phyloP scores from a whole-genome alignment of 331 rosid species.

The Arachis monticola region DNA sequence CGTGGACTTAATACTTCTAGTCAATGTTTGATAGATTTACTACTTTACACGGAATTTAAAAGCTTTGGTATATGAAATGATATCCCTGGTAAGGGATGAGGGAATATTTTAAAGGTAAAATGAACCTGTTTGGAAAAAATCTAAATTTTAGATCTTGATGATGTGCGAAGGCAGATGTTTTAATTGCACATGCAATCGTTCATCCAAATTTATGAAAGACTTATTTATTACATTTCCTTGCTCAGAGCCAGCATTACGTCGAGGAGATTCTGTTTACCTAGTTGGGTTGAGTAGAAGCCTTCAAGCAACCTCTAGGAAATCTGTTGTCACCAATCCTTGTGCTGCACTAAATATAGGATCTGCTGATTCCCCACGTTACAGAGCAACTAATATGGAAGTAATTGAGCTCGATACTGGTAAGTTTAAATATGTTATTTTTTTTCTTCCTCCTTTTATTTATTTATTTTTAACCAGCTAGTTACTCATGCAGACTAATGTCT shows the following conservation, averaged over 20 bases:
- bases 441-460: background rate
- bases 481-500: constrained; percentile 32
- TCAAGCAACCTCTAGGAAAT: constrained; percentile 97
- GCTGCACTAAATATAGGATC: constrained; percentile 93
- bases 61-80: constrained; percentile 25
- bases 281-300: constrained; percentile 98
- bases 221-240: constrained; percentile 40
- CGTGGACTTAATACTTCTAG: constrained; percentile 19
- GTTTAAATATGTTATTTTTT: background rate
- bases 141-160: constrained; percentile 1
- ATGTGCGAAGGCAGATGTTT: constrained; percentile 26
- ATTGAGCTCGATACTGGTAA: constrained; percentile 98
- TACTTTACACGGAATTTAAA: constrained; percentile 20
- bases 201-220: constrained; percentile 14
- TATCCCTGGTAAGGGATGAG: constrained; percentile 14
- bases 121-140: background rate
- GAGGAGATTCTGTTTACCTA: constrained; percentile 95
- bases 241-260: constrained; percentile 79
- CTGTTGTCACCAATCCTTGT: constrained; percentile 94
- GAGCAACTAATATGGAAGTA: constrained; percentile 98
- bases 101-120: constrained; percentile 25
- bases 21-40: constrained; percentile 25
- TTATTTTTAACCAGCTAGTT: constrained; percentile 10
- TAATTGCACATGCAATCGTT: constrained; percentile 22
- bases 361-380: constrained; percentile 88